Evolutionary conservation across 2,329 filamentous ascomycete genomes (phyloP), one percentile per base, ranked within the genome.

Genomic region (Volutella citrinella): DNA sequence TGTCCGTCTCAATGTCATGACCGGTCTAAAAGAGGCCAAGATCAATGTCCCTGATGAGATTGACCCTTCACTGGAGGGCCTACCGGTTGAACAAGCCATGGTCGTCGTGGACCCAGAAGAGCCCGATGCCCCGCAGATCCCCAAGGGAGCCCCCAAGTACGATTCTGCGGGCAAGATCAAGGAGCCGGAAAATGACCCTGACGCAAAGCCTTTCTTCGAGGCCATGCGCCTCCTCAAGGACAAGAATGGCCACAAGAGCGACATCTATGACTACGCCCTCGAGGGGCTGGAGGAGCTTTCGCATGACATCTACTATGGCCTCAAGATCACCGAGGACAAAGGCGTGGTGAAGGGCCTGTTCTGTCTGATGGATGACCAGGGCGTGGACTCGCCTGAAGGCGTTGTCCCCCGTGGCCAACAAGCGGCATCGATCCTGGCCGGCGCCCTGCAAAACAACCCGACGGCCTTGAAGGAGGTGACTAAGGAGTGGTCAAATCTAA

Each of bases 301-400:
- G 0, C 80, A 84, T 56, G 81, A 84, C 56, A 77, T 84, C 43
- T 84, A 82, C 63, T 85, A 83, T 56, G 81, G 81, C 9, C 63
- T 80, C 13, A 76, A 81, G 54, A 70, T 84, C 38, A 67, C 72
- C 15, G 73, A 78, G 52, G 73, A 81, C 44, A 51, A 63, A 4
- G 68, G 70, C 3, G 71, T 72, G 3, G 46, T 81, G 32, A 68
- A 67, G 42, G 59, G 68, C n/a, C 66, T 84, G 3, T 60, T 82
- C 39, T 80, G 78, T 51, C 61, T 80, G 22, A 70, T 79, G 57
- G 49, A 55, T 17, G 40, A 60, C 46, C 27, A 38, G 24, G 36
- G 56, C 46, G 36, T 49, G 38, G 21, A 57, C 36, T 22, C 42
- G 3, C 32, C 44, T 19, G 50, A 53, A 5, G 52, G 43, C 3